Evolutionary conservation across 2,329 filamentous ascomycete species (phyloP).

Genomic region (Xylariaceae sp.): DNA sequence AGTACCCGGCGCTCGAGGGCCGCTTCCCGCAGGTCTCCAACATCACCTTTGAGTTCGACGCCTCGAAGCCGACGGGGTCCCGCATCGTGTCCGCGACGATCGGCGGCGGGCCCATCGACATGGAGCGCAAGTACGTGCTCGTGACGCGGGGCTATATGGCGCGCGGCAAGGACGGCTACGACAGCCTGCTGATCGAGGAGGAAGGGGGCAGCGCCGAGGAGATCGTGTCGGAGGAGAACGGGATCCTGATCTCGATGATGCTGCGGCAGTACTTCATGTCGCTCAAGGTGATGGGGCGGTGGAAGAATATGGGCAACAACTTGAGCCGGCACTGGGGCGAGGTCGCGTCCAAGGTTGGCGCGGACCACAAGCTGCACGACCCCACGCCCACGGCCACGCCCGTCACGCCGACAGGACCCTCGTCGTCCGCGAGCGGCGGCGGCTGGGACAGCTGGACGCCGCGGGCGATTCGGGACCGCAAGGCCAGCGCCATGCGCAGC

Average conservation of each 20-base stretch:
- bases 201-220: constrained; percentile 75
- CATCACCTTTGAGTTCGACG: constrained; percentile 71
- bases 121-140: constrained; percentile 62
- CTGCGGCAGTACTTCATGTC: constrained; percentile 89
- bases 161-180: constrained; percentile 81
- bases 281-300: constrained; percentile 73
- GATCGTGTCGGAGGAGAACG: constrained; percentile 80
- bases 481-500: constrained; percentile 20
- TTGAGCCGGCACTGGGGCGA: constrained; percentile 61
- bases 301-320: constrained; percentile 65
- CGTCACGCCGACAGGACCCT: constrained; percentile 7
- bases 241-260: constrained; percentile 80
- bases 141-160: constrained; percentile 87
- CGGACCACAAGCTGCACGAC: constrained; percentile 41
- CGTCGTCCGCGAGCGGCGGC: constrained; percentile 7
- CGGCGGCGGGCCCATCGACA: constrained; percentile 56
- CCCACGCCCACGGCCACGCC: constrained; percentile 27
- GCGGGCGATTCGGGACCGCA: constrained; percentile 30
- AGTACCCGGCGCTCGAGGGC: constrained; percentile 78
- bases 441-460: constrained; percentile 37
- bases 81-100: constrained; percentile 62
- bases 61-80: constrained; percentile 52
- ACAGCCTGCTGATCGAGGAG: constrained; percentile 66
- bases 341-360: constrained; percentile 59
- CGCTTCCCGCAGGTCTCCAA: constrained; percentile 85